Evolutionary conservation across 1,284 basidiomycete species (phyloP).

Genomic region (Pseudozyma flocculosa): DNA sequence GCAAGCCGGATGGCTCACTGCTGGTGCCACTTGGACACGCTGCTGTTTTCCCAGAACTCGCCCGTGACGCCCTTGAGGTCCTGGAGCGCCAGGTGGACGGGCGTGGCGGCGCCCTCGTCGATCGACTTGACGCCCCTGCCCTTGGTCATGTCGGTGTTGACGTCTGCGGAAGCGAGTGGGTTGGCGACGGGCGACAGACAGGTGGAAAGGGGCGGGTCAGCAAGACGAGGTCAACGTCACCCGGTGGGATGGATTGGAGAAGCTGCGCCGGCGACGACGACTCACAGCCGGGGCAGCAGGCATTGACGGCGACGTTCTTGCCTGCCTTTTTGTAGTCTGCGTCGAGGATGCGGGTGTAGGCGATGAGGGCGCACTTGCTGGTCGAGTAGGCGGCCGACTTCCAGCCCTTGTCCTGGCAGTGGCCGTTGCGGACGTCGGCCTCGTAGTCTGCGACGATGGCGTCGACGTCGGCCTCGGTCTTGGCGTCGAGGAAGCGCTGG

Average conservation of each 20-base stretch:
- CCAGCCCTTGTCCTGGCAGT: constrained; percentile 49
- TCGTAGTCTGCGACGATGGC: constrained; percentile 40
- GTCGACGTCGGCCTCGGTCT: constrained; percentile 30
- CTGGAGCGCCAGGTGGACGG: constrained; percentile 45
- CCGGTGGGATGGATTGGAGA: no score
- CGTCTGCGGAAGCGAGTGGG: constrained; percentile 11
- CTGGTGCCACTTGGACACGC: constrained; percentile 12
- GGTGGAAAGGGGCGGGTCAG: neutral
- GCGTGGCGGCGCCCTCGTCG: constrained; percentile 54
- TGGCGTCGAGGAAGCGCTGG: constrained; percentile 26
- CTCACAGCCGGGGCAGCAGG: constrained; percentile 53
- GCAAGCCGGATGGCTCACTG: no score
- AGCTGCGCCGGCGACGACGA: no score
- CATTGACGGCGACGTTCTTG: constrained; percentile 33
- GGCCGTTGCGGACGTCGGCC: constrained; percentile 33
- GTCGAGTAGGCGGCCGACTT: constrained; percentile 48
- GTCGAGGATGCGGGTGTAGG: constrained; percentile 39
- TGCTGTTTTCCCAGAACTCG: constrained; percentile 33
- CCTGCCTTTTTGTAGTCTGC: constrained; percentile 28
- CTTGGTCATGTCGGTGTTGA: constrained; percentile 51
- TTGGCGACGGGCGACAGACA: no score
- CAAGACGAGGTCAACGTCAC: no score
- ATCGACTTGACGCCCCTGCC: constrained; percentile 44
- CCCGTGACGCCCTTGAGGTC: constrained; percentile 29
- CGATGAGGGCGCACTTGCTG: constrained; percentile 46